phyloP scores from a whole-genome alignment of 495 filamentous ascomycete species.

The Cryomyces minteri region DNA sequence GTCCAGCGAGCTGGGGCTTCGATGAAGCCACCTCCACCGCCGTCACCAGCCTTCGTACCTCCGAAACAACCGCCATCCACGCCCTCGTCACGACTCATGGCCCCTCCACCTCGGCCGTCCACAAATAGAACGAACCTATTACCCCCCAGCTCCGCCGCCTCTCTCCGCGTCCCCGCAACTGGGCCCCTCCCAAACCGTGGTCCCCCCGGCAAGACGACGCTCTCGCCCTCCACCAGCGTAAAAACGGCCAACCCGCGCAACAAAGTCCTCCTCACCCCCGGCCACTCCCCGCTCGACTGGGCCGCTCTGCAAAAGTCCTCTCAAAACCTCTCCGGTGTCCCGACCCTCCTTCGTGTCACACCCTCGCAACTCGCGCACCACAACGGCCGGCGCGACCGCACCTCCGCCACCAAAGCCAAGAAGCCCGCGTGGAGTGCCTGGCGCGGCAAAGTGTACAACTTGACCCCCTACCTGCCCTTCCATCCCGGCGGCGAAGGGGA shows the following conservation, averaged over 20 bases:
- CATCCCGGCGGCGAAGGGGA: conserved; percentile 87
- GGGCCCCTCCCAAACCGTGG: conserved; percentile 24
- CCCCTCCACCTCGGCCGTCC: conserved; percentile 6
- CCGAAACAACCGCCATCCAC: no score
- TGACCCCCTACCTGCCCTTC: conserved; percentile 74
- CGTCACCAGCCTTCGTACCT: not conserved
- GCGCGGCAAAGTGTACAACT: conserved; percentile 80
- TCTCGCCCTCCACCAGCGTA: conserved; percentile 3
- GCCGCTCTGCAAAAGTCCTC: conserved; percentile 50
- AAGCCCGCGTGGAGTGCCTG: conserved; percentile 72
- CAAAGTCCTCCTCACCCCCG: conserved; percentile 62
- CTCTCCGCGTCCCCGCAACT: conserved; percentile 22
- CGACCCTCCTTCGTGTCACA: conserved; percentile 43
- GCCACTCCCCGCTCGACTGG: conserved; percentile 92
- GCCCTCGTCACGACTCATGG: conserved; percentile 4
- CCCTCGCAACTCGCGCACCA: conserved; percentile 56
- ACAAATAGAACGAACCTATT: conserved; percentile 4
- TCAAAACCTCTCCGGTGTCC: conserved; percentile 39
- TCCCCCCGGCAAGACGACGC: conserved; percentile 12
- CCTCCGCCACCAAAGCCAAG: no score
- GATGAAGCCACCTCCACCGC: conserved; percentile 6
- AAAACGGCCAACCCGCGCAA: conserved; percentile 15
- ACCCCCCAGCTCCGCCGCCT: conserved; percentile 19
- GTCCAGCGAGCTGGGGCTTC: conserved; percentile 10
- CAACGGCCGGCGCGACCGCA: conserved; percentile 57